These are phyloP conservation scores for Melanogaster broomeanus DNA, from an alignment of 768 basidiomycete genomes.

Conservation along the genomic window DNA sequence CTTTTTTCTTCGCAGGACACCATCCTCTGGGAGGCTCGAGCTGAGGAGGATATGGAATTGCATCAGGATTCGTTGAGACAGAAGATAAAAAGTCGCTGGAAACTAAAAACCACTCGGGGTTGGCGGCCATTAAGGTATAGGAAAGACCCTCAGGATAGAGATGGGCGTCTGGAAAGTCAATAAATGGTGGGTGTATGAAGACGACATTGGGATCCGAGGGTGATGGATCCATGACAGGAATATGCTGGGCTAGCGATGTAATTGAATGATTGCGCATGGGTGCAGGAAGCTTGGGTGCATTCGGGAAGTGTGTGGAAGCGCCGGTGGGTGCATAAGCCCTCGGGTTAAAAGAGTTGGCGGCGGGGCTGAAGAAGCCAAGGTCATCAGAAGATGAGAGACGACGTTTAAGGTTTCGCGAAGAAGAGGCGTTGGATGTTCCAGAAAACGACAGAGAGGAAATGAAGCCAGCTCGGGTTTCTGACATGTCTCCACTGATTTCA, in stretches of 20 bases:
- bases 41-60: slow-evolving; percentile 72
- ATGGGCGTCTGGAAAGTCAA: slow-evolving; percentile 61
- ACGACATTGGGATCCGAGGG: slow-evolving; percentile 63
- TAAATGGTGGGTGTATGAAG: slow-evolving; percentile 78
- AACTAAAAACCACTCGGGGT: slow-evolving; percentile 81
- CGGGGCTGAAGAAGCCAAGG: slow-evolving; percentile 62
- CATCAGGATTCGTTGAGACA: slow-evolving; percentile 45
- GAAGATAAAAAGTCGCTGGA: slow-evolving; percentile 60
- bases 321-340: slow-evolving; percentile 56
- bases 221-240: slow-evolving; percentile 66
- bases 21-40: slow-evolving; percentile 85
- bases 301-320: slow-evolving; percentile 20
- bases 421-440: slow-evolving; percentile 19
- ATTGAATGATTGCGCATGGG: slow-evolving; percentile 28
- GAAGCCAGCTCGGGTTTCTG: slow-evolving; percentile 12
- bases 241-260: slow-evolving; percentile 41
- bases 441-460: slow-evolving; percentile 27
- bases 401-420: slow-evolving; percentile 46
- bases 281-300: slow-evolving; percentile 26
- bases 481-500: slow-evolving; percentile 16
- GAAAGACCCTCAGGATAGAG: slow-evolving; percentile 66
- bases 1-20: slow-evolving; percentile 86
- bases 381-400: slow-evolving; percentile 47
- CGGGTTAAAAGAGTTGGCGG: slow-evolving; percentile 65
- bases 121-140: slow-evolving; percentile 70